phyloP scores from a whole-genome alignment of 2,329 filamentous ascomycete genomes.

The Metarhizium anisopliae region DNA sequence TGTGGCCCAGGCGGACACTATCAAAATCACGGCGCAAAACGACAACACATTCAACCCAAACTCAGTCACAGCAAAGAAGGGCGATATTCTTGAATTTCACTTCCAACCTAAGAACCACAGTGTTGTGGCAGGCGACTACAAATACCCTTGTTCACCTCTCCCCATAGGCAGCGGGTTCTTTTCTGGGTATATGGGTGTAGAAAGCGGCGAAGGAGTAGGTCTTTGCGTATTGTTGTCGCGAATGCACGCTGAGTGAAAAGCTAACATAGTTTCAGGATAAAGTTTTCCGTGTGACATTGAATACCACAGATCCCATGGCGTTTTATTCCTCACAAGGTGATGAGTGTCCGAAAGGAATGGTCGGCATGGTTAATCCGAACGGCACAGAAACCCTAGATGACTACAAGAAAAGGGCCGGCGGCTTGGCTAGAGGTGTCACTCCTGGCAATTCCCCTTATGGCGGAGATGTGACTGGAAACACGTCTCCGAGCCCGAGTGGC shows the following conservation, averaged over 20 bases:
- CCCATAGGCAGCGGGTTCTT: constrained; percentile 26
- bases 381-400: constrained; percentile 19
- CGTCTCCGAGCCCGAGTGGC: neutral
- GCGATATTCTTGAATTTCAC: constrained; percentile 28
- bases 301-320: constrained; percentile 22
- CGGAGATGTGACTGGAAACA: constrained; percentile 17
- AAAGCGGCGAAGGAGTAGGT: constrained; percentile 19
- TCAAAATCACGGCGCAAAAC: constrained; percentile 24
- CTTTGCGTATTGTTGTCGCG: no score
- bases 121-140: constrained; percentile 26
- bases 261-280: constrained; percentile 17
- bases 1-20: constrained; percentile 21
- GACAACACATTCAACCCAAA: constrained; percentile 25
- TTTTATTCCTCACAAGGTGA: constrained; percentile 31
- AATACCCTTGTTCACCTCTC: constrained; percentile 24
- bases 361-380: constrained; percentile 28
- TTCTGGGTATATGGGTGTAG: constrained; percentile 24
- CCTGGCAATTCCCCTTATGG: constrained; percentile 18
- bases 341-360: constrained; percentile 29
- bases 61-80: constrained; percentile 20
- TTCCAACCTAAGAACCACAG: constrained; percentile 29
- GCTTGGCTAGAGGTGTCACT: constrained; percentile 17
- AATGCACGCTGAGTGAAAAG: neutral
- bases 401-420: constrained; percentile 21
- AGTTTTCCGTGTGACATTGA: constrained; percentile 25